A percentile compares a stretch with the other conserved stretches of the same genome.
Conservation (phyloP, 768 basidiomycete species). For the Mycena latifolia region DNA sequence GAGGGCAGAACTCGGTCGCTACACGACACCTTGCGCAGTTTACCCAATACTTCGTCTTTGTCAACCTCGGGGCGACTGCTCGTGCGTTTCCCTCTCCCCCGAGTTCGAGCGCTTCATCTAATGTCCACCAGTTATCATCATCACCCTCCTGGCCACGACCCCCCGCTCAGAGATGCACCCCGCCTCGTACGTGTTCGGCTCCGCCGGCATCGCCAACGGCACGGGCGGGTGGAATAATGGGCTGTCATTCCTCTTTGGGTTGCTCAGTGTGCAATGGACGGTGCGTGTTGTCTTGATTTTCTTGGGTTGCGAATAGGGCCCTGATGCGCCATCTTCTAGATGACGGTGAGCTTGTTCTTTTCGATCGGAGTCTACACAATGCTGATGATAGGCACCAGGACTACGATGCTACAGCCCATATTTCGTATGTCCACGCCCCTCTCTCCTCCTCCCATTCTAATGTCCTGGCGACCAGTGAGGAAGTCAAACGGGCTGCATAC, state of each 20-base stretch:
- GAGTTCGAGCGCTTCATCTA: conserved; percentile 2
- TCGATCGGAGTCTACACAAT: background rate
- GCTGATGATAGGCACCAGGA: conserved; percentile 57
- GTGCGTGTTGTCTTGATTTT: conserved; percentile 52
- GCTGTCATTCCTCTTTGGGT: conserved; percentile 85
- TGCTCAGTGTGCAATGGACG: conserved; percentile 91
- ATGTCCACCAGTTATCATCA: conserved; percentile 76
- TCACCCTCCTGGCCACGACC: conserved; percentile 83
- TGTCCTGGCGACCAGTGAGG: conserved; percentile 62
- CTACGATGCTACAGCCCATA: conserved; percentile 86
- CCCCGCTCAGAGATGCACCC: conserved; percentile 83
- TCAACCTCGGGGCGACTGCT: conserved; percentile 86
- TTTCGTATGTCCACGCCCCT: conserved; percentile 66
- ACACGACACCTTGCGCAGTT: conserved; percentile 81
- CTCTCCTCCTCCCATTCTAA: conserved; percentile 19
- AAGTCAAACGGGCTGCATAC: conserved; percentile 84
- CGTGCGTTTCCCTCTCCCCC: conserved; percentile 50
- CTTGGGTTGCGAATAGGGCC: conserved; percentile 2
- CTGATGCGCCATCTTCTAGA: conserved; percentile 49
- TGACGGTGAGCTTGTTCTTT: conserved; percentile 59
- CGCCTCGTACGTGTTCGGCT: conserved; percentile 84
- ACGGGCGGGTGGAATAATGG: conserved; percentile 86
- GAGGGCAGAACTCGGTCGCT: conserved; percentile 73
- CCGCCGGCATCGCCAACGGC: conserved; percentile 79
- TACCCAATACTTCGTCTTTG: conserved; percentile 85